These are phyloP conservation scores for Trichosporon coremiiforme DNA, from an alignment of 1,284 basidiomycete genomes.

Conservation along the genomic window DNA sequence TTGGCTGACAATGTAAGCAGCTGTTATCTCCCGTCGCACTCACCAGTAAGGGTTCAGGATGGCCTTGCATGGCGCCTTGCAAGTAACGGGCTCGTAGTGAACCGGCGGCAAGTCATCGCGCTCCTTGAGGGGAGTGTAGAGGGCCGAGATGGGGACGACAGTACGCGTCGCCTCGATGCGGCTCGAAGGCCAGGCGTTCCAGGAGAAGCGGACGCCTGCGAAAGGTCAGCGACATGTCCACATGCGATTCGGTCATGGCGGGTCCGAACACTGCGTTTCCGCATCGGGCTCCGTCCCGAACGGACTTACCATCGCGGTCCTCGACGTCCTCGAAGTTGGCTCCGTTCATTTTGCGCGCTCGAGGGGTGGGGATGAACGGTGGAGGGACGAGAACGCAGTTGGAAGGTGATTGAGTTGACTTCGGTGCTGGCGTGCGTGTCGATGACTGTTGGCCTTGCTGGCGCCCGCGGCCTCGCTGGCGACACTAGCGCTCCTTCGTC, in stretches of 20 bases:
- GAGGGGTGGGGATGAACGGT: background rate
- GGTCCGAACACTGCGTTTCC: slow-evolving; percentile 3
- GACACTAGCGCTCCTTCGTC: slow-evolving; percentile 12
- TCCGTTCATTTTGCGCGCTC: slow-evolving; percentile 44
- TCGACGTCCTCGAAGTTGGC: slow-evolving; percentile 61
- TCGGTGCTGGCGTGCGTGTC: slow-evolving; percentile 12
- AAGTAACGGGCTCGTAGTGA: slow-evolving; percentile 96
- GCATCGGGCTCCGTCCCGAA: background rate
- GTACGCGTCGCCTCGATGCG: slow-evolving; percentile 97
- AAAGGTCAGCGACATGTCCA: background rate
- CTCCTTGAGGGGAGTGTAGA: slow-evolving; percentile 97
- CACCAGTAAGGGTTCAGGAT: slow-evolving; percentile 98
- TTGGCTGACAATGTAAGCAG: slow-evolving; percentile 65
- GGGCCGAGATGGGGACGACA: slow-evolving; percentile 93
- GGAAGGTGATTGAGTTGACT: slow-evolving; percentile 4
- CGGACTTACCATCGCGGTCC: slow-evolving; percentile 63
- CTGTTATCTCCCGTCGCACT: slow-evolving; percentile 39
- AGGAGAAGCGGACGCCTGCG: slow-evolving; percentile 83
- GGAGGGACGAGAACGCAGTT: slow-evolving; percentile 19
- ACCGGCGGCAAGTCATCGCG: slow-evolving; percentile 95
- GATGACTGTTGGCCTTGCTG: slow-evolving; percentile 10
- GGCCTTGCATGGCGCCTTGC: slow-evolving; percentile 95
- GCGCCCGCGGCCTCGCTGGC: slow-evolving; percentile 13
- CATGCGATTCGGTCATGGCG: background rate
- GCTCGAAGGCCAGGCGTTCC: slow-evolving; percentile 99